Evolutionary conservation across 352 stramenopile species (phyloP), one percentile per base, ranked within the genome.

Genomic region (Phytopythium vexans): DNA sequence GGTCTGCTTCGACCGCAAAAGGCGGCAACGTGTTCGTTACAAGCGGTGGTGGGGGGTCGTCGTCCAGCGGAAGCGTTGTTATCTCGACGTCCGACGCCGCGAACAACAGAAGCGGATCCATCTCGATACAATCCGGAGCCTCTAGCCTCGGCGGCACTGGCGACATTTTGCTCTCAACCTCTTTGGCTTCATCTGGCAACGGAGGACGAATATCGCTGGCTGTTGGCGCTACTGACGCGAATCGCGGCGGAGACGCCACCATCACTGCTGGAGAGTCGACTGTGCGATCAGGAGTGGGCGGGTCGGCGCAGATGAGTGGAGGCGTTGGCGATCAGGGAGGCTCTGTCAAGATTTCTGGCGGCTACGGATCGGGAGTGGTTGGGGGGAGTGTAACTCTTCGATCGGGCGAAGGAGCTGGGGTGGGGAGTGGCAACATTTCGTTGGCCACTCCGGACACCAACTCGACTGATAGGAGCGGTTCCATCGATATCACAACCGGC

Each of bases 1-100:
- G 66, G 40, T 69, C 67, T 41, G 39, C 41, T 40, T 34, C 34
- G 11, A 21, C 37, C 8, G 53, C n/a, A 12, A 39, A 15, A 39
- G 31, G 8, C 14, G 37, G 80, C 14, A 52, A 10, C 31, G 8
- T 38, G 7, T 44, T 57, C 14, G 1, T 49, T 43, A n/a, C 42
- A 9, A 41, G 14, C 3, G 74, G 75, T 32, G 53, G 27, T 3
- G 35, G 35, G 4, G 16, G 0, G 16, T 27, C 34, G 31, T 14
- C n/a, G 14, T 37, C 44, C 27, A 59, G 53, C 16, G 53, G 54
- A 36, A 21, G 10, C 12, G 43, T 62, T 15, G 14, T 37, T 0
- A 14, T 62, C 8, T 56, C 39, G 3, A 56, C 46, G 7, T 38
- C 40, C 10, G 47, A 44, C 34, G 34, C 45, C 4, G 41, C 16